Evolutionary conservation across 202 grass and related monocot genomes (phyloP), one percentile per base, ranked within the genome.

Genomic region (Zoysia matrella): DNA sequence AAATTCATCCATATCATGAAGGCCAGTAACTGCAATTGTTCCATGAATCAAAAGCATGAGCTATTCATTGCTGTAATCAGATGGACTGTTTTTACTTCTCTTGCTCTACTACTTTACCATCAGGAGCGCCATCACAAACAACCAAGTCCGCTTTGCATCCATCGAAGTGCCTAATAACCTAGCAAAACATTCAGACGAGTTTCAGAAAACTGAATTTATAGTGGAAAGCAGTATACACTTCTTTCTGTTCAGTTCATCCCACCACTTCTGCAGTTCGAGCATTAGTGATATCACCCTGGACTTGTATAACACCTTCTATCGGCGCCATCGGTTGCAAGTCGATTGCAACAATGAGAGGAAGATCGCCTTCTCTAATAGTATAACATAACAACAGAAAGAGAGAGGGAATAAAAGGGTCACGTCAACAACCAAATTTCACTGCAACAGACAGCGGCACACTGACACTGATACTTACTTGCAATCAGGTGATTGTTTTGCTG

Each of bases 1-100:
- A 92, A 98, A 98, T 76, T 98, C 95, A 8, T 98, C 88, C 95
- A 98, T 98, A 72, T 98, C 95, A 86, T 98, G 92, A 84, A 98
- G 92, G 10, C 95, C 95, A 30, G 90, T 98, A 74, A 98, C 92
- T 93, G 82, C 60, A 88, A 74, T 54, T 43, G 73, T 52, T 64
- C 56, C 12, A 87, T 60, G 63, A 51, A 55, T 41, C 42, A 56
- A 54, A 89, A 80, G 79, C 11, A 86, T 49, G 58, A 50, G 53
- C 22, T 22, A 22, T 22, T 22, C 51, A 82, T 11, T 72, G 30
- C 47, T 39, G 72, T 30, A 68, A 80, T 67, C 3, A 73, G n/a
- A 62, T 47, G 62, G 41, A 74, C 60, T 65, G 15, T 15, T 69
- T 68, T 16, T 49, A 57, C 80, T 13, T 49, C 58, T 57, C 57